Evolutionary conservation across 176 grass and related monocot genomes (phyloP).

Genomic region (Elaeis guineensis): DNA sequence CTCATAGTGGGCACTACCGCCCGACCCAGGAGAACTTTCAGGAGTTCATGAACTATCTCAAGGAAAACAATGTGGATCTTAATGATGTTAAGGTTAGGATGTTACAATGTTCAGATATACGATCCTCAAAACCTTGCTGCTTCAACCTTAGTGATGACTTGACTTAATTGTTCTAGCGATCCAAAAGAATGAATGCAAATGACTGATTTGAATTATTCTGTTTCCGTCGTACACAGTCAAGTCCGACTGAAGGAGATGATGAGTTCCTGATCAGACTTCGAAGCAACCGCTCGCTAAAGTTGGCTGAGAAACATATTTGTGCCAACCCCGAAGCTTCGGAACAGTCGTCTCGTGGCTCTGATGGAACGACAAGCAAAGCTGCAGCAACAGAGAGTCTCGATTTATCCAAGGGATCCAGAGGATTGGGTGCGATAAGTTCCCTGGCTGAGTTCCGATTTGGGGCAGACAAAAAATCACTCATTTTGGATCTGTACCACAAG

Average conservation of each 20-base stretch:
- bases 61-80: constrained; percentile 45
- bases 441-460: too few species aligned
- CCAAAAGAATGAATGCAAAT: too few species aligned
- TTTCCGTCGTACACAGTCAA: not conserved
- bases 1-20: constrained; percentile 64
- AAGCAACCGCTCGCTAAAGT: not conserved
- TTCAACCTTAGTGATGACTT: too few species aligned
- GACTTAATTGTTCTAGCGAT: too few species aligned
- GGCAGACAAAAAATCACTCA: too few species aligned
- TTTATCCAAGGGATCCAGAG: not conserved
- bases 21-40: constrained; percentile 61
- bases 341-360: not conserved
- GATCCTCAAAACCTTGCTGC: too few species aligned
- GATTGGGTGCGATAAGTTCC: constrained; percentile 4
- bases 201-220: not conserved
- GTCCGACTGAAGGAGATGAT: constrained; percentile 6
- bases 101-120: too few species aligned
- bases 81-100: constrained; percentile 27
- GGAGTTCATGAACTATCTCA: constrained; percentile 60
- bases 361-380: constrained; percentile 6
- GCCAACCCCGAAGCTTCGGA: not conserved
- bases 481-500: too few species aligned
- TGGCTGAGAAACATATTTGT: not conserved
- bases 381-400: not conserved
- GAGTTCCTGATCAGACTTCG: not conserved